Evolutionary conservation across 1,284 basidiomycete species (phyloP).

Genomic region (Boletus austroedulis): DNA sequence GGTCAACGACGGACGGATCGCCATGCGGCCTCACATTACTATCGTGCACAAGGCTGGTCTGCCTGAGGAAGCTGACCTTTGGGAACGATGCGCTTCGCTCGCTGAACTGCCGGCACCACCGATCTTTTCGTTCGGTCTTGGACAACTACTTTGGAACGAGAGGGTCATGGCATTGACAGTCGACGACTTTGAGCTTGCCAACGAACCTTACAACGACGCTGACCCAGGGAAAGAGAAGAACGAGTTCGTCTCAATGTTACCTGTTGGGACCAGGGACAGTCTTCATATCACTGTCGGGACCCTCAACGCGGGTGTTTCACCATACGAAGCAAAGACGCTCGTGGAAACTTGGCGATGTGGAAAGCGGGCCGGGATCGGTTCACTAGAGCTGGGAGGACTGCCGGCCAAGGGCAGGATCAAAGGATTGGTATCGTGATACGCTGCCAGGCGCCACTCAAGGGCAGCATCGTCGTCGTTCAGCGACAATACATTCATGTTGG

Average conservation of each 20-base stretch:
- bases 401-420: conserved; percentile 43
- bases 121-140: conserved; percentile 61
- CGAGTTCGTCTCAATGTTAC: conserved; percentile 50
- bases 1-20: conserved; percentile 44
- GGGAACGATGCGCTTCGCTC: conserved; percentile 62
- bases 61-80: conserved; percentile 49
- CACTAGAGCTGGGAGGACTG: conserved; percentile 37
- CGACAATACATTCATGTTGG: background rate
- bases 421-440: conserved; percentile 31
- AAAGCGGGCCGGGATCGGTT: conserved; percentile 30
- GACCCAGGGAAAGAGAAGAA: conserved; percentile 40
- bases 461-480: too few relatives aligned
- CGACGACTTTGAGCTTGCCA: conserved; percentile 48
- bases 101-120: conserved; percentile 45
- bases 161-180: conserved; percentile 79
- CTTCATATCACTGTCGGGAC: conserved; percentile 94
- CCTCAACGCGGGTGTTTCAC: conserved; percentile 45
- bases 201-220: conserved; percentile 8
- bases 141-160: conserved; percentile 69
- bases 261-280: conserved; percentile 45
- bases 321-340: conserved; percentile 72
- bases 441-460: background rate
- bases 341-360: conserved; percentile 58
- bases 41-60: conserved; percentile 72
- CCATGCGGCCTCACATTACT: conserved; percentile 78